Evolutionary conservation across 2,329 filamentous ascomycete species (phyloP), one percentile per base, ranked within the genome.

Genomic region (Nothophaeocryptopus gaeumannii): DNA sequence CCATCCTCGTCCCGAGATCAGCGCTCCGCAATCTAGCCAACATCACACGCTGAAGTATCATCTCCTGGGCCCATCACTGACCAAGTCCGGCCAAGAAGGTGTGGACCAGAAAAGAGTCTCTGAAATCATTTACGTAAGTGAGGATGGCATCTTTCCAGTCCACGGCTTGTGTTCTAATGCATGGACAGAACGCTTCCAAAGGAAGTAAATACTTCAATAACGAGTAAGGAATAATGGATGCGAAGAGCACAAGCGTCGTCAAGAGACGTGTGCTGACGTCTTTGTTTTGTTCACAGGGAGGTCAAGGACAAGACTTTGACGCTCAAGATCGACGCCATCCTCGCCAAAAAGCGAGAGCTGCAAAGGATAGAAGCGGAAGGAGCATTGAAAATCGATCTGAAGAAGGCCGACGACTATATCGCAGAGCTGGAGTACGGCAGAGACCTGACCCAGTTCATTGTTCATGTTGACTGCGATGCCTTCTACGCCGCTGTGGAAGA

Each of bases 71-170:
- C 92, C 91, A 0, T 96, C 91, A 5, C 74, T 97, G 45, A 92
- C 90, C 15, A 99, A 99, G 70, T 88, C 91, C 29, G 93, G 93
- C 1, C 91, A 97, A 67, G 89, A 95, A 64, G 78, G 82, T 12
- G 92, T 97, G n/a, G 89, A 99, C 63, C 93, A 97, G 72, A 80
- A 80, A 56, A 95, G 93, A 74, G 90, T 99, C 42, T 95, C 91
- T 2, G 91, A 97, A 62, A 85, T 97, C 60, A 99, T 99, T 53
- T 97, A 96, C 72, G 20, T 26, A 26, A 26, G 20, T 7, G 20
- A 26, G 7, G 20, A 26, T 26, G 7, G 20, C 20, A 26, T 26
- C 20, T 26, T 26, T 26, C 20, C 20, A 26, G 7, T 26, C 3
- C 7, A 26, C 7, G 20, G 20, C 20, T 26, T 26, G 20, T 26